Base-by-base conservation (phyloP, 73 alveolate species). In the Paramecium pentaurelia region DNA sequence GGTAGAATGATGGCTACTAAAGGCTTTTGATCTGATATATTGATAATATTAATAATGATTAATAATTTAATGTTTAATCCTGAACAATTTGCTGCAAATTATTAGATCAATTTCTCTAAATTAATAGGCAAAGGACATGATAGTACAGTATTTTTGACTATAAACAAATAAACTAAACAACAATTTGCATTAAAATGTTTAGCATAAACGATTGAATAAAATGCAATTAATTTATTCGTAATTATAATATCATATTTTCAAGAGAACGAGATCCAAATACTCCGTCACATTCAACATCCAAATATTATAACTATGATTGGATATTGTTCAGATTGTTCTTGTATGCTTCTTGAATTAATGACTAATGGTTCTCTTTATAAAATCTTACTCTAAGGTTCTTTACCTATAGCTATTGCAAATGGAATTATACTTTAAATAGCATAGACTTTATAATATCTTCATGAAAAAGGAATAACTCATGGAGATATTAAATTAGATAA, bases 1-100 rank as follows among this genome's bases (percentile, higher is more conserved):
- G 83, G 92, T 4, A 89, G 88, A 47, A 89, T 89, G 87, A 73
- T 73, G 87, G 87, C 60, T 36, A 73, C 87, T 16, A 73, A 73
- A 44, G 64, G 36, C 37, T 36, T 73, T 18, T 40, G 58, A 73
- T 32, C 14, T 8, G 18, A 32, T 18, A 6, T 18, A n/a, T 80
- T 40, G 44, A 32, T 32, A 54, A 18, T 54, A n/a, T 18, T 18
- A 42, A 45, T 27, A 32, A 80, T 80, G 91, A 45, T 44, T 32
- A 49, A 42, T 25, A 80, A 80, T 47, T 10, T 45, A 27, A 64
- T 28, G 30, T 80, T 80, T 47, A 80, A 77, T 80, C 75, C 71
- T 16, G 47, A 80, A 27, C 91, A 80, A 80, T 80, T 80, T 80
- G 71, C 71, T 18, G 14, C 22, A n/a, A 42, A 77, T 18, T 77